These are phyloP conservation scores for Crithidia expoeki DNA, from an alignment of 208 protist genomes.

Conservation along the genomic window DNA sequence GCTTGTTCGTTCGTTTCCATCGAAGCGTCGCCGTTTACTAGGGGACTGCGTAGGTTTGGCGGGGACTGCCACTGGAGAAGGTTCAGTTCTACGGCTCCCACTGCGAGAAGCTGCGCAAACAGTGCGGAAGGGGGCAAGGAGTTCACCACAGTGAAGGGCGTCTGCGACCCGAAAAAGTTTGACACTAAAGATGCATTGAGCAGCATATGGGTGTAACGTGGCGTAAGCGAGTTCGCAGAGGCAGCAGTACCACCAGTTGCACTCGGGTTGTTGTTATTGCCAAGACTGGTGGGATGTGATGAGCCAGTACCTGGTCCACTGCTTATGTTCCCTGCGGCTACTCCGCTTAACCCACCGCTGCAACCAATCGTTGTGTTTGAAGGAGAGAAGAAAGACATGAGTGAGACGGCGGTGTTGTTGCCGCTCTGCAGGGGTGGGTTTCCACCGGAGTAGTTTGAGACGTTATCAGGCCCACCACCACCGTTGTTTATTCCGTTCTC, in stretches of 20 bases:
- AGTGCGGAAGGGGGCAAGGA: slow-evolving; percentile 53
- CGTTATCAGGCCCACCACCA: background rate
- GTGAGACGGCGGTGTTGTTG: background rate
- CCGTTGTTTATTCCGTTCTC: background rate
- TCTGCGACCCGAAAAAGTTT: slow-evolving; percentile 72
- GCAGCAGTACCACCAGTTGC: background rate
- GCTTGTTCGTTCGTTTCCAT: background rate
- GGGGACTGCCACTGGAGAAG: slow-evolving; percentile 26
- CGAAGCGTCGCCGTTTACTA: background rate
- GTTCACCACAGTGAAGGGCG: slow-evolving; percentile 65
- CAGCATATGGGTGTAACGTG: slow-evolving; percentile 38
- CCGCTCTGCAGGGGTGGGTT: background rate
- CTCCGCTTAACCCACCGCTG: background rate
- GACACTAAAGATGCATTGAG: slow-evolving; percentile 51
- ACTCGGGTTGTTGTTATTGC: background rate
- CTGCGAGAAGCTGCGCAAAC: slow-evolving; percentile 62
- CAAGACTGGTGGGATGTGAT: background rate
- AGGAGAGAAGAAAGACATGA: slow-evolving; percentile 3
- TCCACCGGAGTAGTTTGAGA: background rate
- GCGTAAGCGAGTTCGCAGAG: slow-evolving; percentile 1
- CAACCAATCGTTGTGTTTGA: background rate
- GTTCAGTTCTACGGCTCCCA: slow-evolving; percentile 64
- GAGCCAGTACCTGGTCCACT: background rate
- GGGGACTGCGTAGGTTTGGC: background rate
- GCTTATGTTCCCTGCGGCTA: background rate